Evolutionary conservation across 257 asterid genomes (phyloP), one percentile per base, ranked within the genome.

Genomic region (Solanum rostratum): DNA sequence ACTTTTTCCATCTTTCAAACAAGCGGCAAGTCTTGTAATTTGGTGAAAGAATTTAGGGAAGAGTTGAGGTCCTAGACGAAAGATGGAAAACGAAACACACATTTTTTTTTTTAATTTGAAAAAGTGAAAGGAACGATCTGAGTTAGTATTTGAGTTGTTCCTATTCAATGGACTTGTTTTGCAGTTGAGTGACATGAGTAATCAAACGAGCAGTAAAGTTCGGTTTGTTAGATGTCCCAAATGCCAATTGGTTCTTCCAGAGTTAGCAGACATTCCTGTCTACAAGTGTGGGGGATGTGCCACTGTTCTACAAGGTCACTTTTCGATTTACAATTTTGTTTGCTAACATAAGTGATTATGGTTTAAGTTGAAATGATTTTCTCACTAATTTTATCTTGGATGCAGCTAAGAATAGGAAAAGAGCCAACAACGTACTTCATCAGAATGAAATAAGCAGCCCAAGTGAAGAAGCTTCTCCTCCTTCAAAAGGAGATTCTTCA

Each of bases 261-360:
- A 94, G 91, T 80, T 63, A 87, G 91, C 97, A 0, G 93, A 90
- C 15, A 80, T 91, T 82, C 89, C 90, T 12, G 71, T 95, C 83
- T 94, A 95, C 90, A 57, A 84, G 84, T 95, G 99, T 90, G 99
- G 98, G 84, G 95, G 97, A 76, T 95, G 99, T 88, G 94, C 90
- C 86, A 89, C 93, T 45, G 62, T 88, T 90, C 98, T 95, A 33
- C 87, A 88, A 93, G 97, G 99, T 95, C 88, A 81, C 50, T 52
- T 19, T 27, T 50, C 54, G n/a, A 24, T 46, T 14, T 49, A 76
- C 45, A 27, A 16, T 76, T 49, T 76, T 50, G 16, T 76, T 27
- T 46, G 80, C 14, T 22, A 45, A 20, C 76, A 10, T 18, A 57
- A 74, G 81, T 74, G 81, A 24, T 74, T 24, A 49, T 74, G 43